Percentiles rank a stretch among this genome's conserved stretches.
phyloP scores from a whole-genome alignment of 208 protist genomes.

The Acanthamoeba lenticulata region DNA sequence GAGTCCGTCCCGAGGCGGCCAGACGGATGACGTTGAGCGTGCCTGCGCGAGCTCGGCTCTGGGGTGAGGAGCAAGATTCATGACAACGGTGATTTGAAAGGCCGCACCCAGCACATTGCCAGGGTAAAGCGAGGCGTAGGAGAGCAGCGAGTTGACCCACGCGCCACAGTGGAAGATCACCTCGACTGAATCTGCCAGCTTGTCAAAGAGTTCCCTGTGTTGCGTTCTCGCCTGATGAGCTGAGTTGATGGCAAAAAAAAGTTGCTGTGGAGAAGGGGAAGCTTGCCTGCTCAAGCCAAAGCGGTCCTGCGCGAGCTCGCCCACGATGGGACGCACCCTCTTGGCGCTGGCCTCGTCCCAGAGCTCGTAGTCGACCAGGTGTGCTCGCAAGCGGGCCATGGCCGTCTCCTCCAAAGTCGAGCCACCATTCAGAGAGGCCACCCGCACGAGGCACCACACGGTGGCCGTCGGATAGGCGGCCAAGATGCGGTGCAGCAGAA shows the following conservation, averaged over 20 bases:
- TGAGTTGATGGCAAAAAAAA: background rate
- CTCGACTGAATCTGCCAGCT: background rate
- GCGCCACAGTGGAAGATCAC: background rate
- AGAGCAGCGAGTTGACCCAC: background rate
- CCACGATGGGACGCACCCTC: background rate
- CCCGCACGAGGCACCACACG: background rate
- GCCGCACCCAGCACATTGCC: background rate
- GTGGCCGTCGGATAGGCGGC: background rate
- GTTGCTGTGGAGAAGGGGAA: background rate
- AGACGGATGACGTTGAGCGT: background rate
- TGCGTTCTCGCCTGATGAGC: background rate
- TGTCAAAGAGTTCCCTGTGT: background rate
- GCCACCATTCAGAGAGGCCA: background rate
- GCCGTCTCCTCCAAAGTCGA: background rate
- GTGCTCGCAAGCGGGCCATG: background rate
- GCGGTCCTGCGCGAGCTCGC: background rate
- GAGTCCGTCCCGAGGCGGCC: background rate
- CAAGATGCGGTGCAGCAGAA: background rate
- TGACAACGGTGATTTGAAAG: background rate
- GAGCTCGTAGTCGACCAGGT: background rate
- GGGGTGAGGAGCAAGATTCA: background rate
- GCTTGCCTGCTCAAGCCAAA: background rate
- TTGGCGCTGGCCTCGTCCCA: background rate
- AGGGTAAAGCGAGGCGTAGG: background rate
- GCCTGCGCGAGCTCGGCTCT: background rate